Evolutionary conservation across 1,139 yeast genomes (phyloP).

Genomic region (Starmera stellimalicola): DNA sequence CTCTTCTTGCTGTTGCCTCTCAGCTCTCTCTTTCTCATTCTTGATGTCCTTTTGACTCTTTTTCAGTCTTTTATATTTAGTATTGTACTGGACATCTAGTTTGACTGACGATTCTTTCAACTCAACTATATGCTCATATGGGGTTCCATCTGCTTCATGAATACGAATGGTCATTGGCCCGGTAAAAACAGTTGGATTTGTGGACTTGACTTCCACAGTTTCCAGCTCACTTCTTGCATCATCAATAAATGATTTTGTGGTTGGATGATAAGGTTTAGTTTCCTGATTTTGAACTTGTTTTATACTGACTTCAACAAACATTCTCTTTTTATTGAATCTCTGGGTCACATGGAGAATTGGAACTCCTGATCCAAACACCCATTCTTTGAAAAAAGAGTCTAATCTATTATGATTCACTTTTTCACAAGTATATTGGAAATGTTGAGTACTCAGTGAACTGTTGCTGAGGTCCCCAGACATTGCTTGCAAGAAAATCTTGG

Average conservation of each 20-base stretch:
- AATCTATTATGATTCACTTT: conserved; percentile 83
- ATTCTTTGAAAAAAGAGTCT: conserved; percentile 79
- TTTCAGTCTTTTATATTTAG: conserved; percentile 70
- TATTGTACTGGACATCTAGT: conserved; percentile 88
- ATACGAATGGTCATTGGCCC: conserved; percentile 97
- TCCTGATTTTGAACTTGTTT: conserved; percentile 79
- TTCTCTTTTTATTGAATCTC: conserved; percentile 84
- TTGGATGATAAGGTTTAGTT: conserved; percentile 37
- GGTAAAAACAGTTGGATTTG: conserved; percentile 46
- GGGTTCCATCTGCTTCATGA: conserved; percentile 99
- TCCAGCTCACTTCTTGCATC: conserved; percentile 25
- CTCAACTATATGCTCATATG: conserved; percentile 95
- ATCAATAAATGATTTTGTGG: conserved; percentile 27
- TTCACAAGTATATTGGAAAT: conserved; percentile 88
- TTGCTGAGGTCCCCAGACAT: conserved; percentile 89
- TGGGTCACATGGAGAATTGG: conserved; percentile 87
- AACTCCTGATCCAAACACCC: conserved; percentile 87
- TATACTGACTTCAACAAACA: conserved; percentile 90
- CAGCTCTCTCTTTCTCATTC: conserved; percentile 24
- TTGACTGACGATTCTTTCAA: conserved; percentile 78
- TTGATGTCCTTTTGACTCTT: conserved; percentile 47
- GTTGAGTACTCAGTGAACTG: conserved; percentile 71
- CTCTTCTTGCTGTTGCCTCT: conserved; percentile 15
- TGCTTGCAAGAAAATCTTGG: conserved; percentile 85
- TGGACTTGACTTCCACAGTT: neutral